A percentile compares a stretch with the other conserved stretches of the same genome.
phyloP scores from a whole-genome alignment of 2,329 filamentous ascomycete species.

The Fusarium neocosmosporiellum region DNA sequence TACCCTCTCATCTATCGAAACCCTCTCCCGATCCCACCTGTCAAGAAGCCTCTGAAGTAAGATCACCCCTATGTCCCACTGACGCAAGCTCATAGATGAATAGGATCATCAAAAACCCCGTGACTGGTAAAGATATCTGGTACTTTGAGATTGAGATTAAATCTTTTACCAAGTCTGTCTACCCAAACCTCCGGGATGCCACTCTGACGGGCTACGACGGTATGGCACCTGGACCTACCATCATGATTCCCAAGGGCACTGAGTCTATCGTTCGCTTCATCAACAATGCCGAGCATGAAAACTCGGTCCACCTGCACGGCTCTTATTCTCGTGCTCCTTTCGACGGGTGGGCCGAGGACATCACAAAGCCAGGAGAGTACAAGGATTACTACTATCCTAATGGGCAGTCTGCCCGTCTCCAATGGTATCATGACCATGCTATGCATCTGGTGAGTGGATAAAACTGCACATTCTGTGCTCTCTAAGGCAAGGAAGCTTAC shows the following conservation, averaged over 20 bases:
- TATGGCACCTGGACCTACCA: slow-evolving; percentile 64
- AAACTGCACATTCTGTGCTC: neutral
- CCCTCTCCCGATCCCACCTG: slow-evolving; percentile 57
- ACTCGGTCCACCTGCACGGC: slow-evolving; percentile 66
- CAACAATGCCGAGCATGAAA: slow-evolving; percentile 58
- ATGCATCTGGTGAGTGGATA: slow-evolving; percentile 45
- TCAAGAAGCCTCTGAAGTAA: slow-evolving; percentile 55
- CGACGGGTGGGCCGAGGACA: slow-evolving; percentile 62
- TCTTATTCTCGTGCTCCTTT: slow-evolving; percentile 53
- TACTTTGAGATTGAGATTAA: slow-evolving; percentile 52
- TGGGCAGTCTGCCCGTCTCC: slow-evolving; percentile 58
- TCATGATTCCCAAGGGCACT: slow-evolving; percentile 58
- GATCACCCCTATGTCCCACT: slow-evolving; percentile 26
- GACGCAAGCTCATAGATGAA: neutral
- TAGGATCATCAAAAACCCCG: slow-evolving; percentile 50
- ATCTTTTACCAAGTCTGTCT: slow-evolving; percentile 50
- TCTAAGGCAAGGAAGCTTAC: neutral
- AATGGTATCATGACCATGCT: slow-evolving; percentile 68
- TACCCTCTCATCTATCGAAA: slow-evolving; percentile 19
- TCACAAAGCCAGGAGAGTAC: slow-evolving; percentile 62
- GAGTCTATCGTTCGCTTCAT: slow-evolving; percentile 66
- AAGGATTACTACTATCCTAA: slow-evolving; percentile 75
- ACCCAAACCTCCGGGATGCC: slow-evolving; percentile 48
- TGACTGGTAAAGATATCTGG: slow-evolving; percentile 48
- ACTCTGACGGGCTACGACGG: slow-evolving; percentile 63